Percentiles rank a stretch among this genome's conserved stretches.
phyloP scores from a whole-genome alignment of 257 asterid genomes.

The Dorcoceras hygrometricum region DNA sequence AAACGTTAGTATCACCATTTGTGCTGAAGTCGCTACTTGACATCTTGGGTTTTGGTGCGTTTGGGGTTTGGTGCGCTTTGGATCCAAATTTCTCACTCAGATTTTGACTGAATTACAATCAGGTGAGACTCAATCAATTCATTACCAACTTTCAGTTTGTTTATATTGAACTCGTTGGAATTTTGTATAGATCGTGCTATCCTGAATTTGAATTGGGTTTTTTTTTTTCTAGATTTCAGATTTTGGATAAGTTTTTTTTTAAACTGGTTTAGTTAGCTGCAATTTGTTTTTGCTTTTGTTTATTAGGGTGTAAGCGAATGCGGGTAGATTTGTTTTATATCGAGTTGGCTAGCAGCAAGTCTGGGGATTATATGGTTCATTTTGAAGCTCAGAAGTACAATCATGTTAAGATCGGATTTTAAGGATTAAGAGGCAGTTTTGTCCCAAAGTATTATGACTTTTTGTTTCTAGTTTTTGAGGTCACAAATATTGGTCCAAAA shows the following conservation, averaged over 20 bases:
- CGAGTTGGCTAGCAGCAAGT: not conserved
- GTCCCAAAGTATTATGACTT: not conserved
- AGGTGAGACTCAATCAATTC: not conserved
- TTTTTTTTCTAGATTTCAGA: slow-evolving; percentile 1
- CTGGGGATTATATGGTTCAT: not conserved
- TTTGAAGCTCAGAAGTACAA: not conserved
- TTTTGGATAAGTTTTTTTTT: not conserved
- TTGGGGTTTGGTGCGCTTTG: no score
- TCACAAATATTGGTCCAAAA: not conserved
- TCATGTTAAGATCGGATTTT: not conserved
- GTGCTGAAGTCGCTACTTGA: no score
- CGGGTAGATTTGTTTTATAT: not conserved
- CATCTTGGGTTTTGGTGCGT: no score
- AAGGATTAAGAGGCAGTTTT: no score
- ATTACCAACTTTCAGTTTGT: not conserved
- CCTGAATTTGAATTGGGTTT: slow-evolving; percentile 24
- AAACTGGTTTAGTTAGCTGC: not conserved
- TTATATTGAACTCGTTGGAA: no score
- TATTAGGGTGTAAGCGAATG: not conserved
- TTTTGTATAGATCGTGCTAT: not conserved
- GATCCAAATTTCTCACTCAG: not conserved
- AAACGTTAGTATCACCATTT: no score
- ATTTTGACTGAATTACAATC: not conserved
- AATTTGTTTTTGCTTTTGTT: not conserved
- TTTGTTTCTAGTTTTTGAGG: not conserved